Evolutionary conservation across 2,329 filamentous ascomycete genomes (phyloP), one percentile per base, ranked within the genome.

Genomic region (Penicillium sp.): DNA sequence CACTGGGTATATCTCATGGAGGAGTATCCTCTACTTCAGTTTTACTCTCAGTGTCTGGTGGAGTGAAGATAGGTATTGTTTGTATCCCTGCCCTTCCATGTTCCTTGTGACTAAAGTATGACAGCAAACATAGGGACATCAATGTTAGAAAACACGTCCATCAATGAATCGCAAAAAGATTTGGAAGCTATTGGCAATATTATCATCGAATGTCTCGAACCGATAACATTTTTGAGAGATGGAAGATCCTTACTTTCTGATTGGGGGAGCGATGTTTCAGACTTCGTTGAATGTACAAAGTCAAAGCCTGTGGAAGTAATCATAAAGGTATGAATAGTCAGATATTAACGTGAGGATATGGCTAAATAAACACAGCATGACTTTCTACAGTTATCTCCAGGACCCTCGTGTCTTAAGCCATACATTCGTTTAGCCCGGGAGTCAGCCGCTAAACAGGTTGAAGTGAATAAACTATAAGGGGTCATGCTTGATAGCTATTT

Each of bases 341-440:
- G n/a, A 14, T 40, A 24, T 40, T 47, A 49, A 54, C 14, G 29
- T 31, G 29, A 31, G 29, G 29, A 31, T 4, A 46, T 11, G 48
- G 14, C 44, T 49, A 29, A 54, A 21, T 53, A n/a, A 16, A 9
- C 42, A 27, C 47, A 61, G 58, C 46, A 61, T 55, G 52, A 58
- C 22, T 61, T 61, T 49, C 40, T 61, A 21, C 16, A 56, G 13
- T 29, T 54, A 9, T 58, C 53, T 24, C 56, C 53, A 24, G 53
- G 56, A 14, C 29, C 47, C 5, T 45, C 45, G n/a, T 61, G 53
- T 36, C 56, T 61, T 11, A 58, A 54, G 43, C 53, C 53, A 16
- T 61, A 61, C 36, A 55, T 61, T 47, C 49, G 56, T 5, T 54
- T 61, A n/a, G 47, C 53, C 13, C 43, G 56, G 21, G 56, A 61